Evolutionary conservation across 345 rosid genomes (phyloP).

Genomic region (Toxicodendron radicans): DNA sequence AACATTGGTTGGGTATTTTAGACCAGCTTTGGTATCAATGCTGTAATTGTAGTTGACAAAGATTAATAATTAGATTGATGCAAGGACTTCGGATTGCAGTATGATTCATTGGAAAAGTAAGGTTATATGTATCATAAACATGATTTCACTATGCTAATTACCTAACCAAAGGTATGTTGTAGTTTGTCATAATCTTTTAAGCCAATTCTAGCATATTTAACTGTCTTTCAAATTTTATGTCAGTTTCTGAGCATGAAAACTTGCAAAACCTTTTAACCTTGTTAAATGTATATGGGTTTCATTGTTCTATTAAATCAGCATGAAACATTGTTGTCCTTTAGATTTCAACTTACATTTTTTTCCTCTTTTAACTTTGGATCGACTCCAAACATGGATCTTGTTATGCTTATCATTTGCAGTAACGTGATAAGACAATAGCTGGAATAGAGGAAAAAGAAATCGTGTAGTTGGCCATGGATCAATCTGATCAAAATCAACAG

Average conservation of each 20-base stretch:
- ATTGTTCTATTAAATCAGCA: background rate
- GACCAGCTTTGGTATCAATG: too few species aligned
- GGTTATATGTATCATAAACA: background rate
- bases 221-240: background rate
- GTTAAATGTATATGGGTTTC: too few species aligned
- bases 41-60: background rate
- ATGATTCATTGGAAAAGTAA: too few species aligned
- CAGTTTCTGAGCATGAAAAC: background rate
- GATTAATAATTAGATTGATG: background rate
- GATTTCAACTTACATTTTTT: background rate
- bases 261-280: background rate
- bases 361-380: background rate
- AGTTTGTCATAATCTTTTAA: background rate
- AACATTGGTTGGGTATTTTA: background rate
- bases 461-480: constrained; percentile 43
- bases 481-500: constrained; percentile 47
- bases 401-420: constrained; percentile 21
- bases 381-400: background rate
- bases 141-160: background rate
- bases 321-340: background rate
- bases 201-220: background rate
- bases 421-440: constrained; percentile 25
- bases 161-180: background rate
- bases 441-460: background rate
- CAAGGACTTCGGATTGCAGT: background rate